Percentiles rank a stretch among this genome's conserved stretches.
Conservation (phyloP, 2,329 filamentous ascomycete species). For the Achaetomium macrosporum region DNA sequence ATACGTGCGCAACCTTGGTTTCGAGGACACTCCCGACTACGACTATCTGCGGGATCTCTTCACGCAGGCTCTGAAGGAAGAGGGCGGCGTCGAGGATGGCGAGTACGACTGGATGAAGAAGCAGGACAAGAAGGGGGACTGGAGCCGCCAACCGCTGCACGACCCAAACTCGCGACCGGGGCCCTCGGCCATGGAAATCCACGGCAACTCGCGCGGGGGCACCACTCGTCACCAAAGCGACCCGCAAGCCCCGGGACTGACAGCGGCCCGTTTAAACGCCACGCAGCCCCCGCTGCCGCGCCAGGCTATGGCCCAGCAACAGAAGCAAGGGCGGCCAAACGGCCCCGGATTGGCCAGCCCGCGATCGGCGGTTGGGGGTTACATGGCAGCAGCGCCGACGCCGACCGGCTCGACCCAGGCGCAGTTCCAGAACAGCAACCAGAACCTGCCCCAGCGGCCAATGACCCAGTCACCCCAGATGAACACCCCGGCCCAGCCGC, state of each 20-base stretch:
- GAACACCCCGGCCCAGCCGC: constrained; percentile 39
- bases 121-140: constrained; percentile 73
- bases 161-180: constrained; percentile 73
- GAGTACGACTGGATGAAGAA: constrained; percentile 99
- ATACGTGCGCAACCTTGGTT: constrained; percentile 95
- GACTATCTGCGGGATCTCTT: constrained; percentile 96
- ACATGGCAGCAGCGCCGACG: constrained; percentile 66
- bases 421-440: constrained; percentile 92
- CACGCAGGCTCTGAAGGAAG: constrained; percentile 90
- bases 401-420: constrained; percentile 89
- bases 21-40: constrained; percentile 97
- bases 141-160: constrained; percentile 66
- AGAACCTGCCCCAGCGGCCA: constrained; percentile 68
- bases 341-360: constrained; percentile 66
- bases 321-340: constrained; percentile 70
- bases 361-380: constrained; percentile 57
- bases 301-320: constrained; percentile 56
- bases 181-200: constrained; percentile 77
- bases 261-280: constrained; percentile 87
- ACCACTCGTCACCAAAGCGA: constrained; percentile 54
- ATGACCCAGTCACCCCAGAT: constrained; percentile 46
- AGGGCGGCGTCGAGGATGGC: constrained; percentile 90
- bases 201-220: constrained; percentile 63
- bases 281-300: constrained; percentile 77
- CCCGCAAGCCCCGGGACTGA: constrained; percentile 57